A percentile compares a stretch with the other conserved stretches of the same genome.
These are phyloP conservation scores for Bipolaris zeicola DNA, from an alignment of 2,329 filamentous ascomycete genomes.

Conservation along the genomic window DNA sequence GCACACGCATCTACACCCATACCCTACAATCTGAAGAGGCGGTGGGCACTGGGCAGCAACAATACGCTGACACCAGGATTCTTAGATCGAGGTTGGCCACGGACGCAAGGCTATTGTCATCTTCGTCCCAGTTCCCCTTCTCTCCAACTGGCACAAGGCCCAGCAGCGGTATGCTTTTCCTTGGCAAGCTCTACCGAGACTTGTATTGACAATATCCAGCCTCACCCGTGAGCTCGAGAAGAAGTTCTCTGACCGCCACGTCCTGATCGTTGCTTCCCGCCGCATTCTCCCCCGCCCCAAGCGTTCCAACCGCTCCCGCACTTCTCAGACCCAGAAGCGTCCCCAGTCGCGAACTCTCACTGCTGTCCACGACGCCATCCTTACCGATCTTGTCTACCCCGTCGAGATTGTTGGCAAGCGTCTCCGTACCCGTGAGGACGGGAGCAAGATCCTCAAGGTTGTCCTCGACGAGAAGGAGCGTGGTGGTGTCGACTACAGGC, in stretches of 20 bases:
- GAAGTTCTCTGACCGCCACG: slow-evolving; percentile 99
- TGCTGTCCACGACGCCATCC: slow-evolving; percentile 98
- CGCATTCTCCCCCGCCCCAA: slow-evolving; percentile 98
- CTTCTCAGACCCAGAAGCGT: slow-evolving; percentile 97
- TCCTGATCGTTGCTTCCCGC: slow-evolving; percentile 97
- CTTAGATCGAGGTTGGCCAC: slow-evolving; percentile 99
- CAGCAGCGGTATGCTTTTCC: slow-evolving; percentile 86
- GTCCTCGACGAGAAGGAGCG: slow-evolving; percentile 99
- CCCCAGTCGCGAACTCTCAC: slow-evolving; percentile 97
- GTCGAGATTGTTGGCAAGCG: slow-evolving; percentile 99
- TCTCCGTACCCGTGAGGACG: slow-evolving; percentile 97
- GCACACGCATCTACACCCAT: slow-evolving; percentile 29
- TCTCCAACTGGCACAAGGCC: slow-evolving; percentile 98
- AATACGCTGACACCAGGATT: slow-evolving; percentile 61
- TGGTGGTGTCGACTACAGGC: slow-evolving; percentile 97
- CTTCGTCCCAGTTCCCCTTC: slow-evolving; percentile 99
- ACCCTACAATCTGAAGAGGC: slow-evolving; percentile 54
- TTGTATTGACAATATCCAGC: slow-evolving; percentile 56
- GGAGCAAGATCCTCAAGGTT: slow-evolving; percentile 98
- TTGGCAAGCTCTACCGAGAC: not conserved
- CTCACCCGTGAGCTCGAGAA: slow-evolving; percentile 99
- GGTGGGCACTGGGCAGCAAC: slow-evolving; percentile 62
- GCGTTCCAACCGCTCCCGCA: slow-evolving; percentile 95
- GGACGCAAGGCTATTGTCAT: slow-evolving; percentile 99
- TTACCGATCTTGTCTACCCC: slow-evolving; percentile 97